Base-by-base conservation (phyloP, 1,284 basidiomycete species). In the Farysia itapuensis region DNA sequence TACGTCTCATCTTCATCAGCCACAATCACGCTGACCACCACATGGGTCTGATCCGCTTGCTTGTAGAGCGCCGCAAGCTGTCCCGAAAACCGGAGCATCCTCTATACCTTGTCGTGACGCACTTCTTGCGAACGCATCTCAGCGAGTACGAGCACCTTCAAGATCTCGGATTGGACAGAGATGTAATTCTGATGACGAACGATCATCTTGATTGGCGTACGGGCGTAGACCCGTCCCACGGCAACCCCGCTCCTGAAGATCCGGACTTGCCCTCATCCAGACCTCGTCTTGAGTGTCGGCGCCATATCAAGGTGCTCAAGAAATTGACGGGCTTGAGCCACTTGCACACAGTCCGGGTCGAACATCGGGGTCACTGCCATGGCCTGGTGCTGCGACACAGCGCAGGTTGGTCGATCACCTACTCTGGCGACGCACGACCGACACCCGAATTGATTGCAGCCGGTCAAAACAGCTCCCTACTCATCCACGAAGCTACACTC, bases 1-100 rank as follows among this genome's bases (percentile, higher is more conserved):
- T 94, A 23, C 85, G 83, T 58, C 84, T 89, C 70, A 82, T 97
- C 22, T 96, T 87, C 76, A 81, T 95, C 60, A 91, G 88, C 61
- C 94, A 97, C 74, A 83, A 88, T 68, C 93, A 96, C 71, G 93
- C 84, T 0, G 94, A 97, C 74, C 93, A 97, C 75, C 93, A 96
- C 73, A 83, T 88, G 36, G 94, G 94, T 1, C 75, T 94, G 21
- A 81, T 84, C 0, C 83, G 85, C 39, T 77, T 97, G 13, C 81
- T 97, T 11, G 79, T 83, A 0, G 85, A 87, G 79, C 82, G 94
- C 43, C 81, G 82, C 38, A 79, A 81, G 78, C 90, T 92, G 48
- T 24, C 33, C 9, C 47, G 40, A 15, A 29, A 37, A 21, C 53
- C 57, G 1, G 18, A 42, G 13, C 30, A 63, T 26, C 64, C 86